Percentiles rank a stretch among this genome's conserved stretches.
Conservation (phyloP, 2,329 filamentous ascomycete species). For the Mollisia scopiformis region DNA sequence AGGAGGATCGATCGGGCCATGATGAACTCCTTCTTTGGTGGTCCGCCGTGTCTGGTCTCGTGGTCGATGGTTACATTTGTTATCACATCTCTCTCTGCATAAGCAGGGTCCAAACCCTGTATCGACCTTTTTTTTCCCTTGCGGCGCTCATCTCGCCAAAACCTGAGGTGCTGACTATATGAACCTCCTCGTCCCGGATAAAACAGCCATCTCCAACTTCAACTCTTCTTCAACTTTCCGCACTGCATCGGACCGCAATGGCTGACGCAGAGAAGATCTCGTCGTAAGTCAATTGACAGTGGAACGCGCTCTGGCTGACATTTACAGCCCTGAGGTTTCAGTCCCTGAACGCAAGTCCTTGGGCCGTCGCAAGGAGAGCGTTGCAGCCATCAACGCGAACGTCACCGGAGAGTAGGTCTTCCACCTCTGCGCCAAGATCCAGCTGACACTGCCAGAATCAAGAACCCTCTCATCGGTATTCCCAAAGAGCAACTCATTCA, state of each 20-base stretch:
- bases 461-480: slow-evolving; percentile 59
- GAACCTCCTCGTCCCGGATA: too few species aligned
- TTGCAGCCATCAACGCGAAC: slow-evolving; percentile 29
- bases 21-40: too few species aligned
- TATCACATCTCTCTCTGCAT: too few species aligned
- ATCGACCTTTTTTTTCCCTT: too few species aligned
- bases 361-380: slow-evolving; percentile 18
- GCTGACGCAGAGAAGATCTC: neutral
- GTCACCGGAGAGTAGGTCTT: slow-evolving; percentile 29
- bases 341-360: slow-evolving; percentile 56
- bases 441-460: slow-evolving; percentile 43
- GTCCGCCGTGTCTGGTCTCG: too few species aligned
- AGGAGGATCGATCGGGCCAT: too few species aligned
- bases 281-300: neutral
- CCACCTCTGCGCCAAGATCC: neutral
- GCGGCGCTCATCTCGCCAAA: too few species aligned
- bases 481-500: slow-evolving; percentile 51
- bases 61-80: too few species aligned
- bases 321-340: slow-evolving; percentile 45
- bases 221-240: neutral
- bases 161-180: too few species aligned
- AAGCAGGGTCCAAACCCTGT: too few species aligned
- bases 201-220: neutral
- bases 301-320: neutral
- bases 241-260: neutral